Conservation (phyloP, 2,329 filamentous ascomycete species). For the Verticillium alfalfae region DNA sequence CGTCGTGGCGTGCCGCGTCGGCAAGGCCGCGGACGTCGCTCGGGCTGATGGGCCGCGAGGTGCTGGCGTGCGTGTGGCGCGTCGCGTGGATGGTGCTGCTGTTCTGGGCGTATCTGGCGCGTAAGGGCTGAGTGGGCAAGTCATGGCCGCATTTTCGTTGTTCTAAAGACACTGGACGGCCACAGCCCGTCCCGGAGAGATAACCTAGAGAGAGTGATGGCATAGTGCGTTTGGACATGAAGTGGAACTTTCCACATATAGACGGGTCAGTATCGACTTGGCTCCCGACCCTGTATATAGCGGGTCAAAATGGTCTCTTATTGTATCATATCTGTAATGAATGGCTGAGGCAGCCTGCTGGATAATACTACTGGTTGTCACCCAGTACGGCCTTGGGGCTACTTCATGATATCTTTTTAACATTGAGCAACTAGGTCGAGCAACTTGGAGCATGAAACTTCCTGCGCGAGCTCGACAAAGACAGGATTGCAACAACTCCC, state of each 20-base stretch:
- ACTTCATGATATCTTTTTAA: too few species aligned
- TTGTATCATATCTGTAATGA: background rate
- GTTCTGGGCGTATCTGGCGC: conserved; percentile 64
- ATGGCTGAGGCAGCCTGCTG: background rate
- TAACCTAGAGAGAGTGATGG: background rate
- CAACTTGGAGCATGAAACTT: too few species aligned
- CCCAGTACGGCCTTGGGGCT: background rate
- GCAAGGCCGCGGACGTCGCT: conserved; percentile 24
- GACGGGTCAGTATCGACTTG: background rate
- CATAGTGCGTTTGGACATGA: background rate
- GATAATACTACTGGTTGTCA: background rate
- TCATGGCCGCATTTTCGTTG: too few species aligned
- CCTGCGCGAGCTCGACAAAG: too few species aligned
- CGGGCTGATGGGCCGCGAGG: conserved; percentile 49
- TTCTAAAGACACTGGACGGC: background rate
- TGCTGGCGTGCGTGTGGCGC: conserved; percentile 55
- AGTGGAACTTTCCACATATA: background rate
- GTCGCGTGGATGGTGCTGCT: conserved; percentile 58
- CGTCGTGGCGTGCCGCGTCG: conserved; percentile 18
- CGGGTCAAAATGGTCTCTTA: background rate
- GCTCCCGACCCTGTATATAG: background rate
- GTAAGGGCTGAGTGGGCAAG: conserved; percentile 43
- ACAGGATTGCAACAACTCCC: too few species aligned
- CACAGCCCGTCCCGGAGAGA: background rate
- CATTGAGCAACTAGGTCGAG: too few species aligned